Evolutionary conservation across 805 yeast genomes (phyloP).

Genomic region (Lipomyces sp.): DNA sequence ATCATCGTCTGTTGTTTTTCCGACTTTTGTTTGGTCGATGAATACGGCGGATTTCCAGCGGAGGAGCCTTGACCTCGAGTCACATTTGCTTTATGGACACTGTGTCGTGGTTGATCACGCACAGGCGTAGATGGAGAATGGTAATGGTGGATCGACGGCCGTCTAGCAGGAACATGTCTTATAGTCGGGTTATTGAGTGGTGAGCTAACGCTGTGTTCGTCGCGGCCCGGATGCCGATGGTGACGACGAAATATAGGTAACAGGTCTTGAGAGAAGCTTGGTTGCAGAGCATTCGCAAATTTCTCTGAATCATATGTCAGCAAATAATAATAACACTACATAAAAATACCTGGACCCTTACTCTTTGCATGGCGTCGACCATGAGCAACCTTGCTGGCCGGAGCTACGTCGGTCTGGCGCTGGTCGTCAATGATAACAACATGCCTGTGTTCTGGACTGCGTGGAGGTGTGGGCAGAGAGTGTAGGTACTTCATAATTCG

Average conservation of each 20-base stretch:
- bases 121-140: neutral
- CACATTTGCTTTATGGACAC: neutral
- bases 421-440: too few species aligned
- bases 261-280: neutral
- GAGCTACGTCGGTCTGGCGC: too few species aligned
- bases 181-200: neutral
- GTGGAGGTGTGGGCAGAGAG: constrained; percentile 4
- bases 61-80: neutral
- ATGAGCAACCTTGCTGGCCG: too few species aligned
- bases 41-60: neutral
- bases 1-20: neutral
- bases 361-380: neutral
- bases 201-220: too few species aligned
- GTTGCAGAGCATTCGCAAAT: neutral
- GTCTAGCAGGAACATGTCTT: constrained; percentile 3
- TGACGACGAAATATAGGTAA: too few species aligned
- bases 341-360: neutral
- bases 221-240: too few species aligned
- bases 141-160: neutral
- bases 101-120: neutral
- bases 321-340: neutral
- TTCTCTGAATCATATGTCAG: neutral
- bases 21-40: neutral
- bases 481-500: constrained; percentile 3
- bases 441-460: neutral